phyloP scores from a whole-genome alignment of 805 yeast species.

The Starmerella scarabaei region DNA sequence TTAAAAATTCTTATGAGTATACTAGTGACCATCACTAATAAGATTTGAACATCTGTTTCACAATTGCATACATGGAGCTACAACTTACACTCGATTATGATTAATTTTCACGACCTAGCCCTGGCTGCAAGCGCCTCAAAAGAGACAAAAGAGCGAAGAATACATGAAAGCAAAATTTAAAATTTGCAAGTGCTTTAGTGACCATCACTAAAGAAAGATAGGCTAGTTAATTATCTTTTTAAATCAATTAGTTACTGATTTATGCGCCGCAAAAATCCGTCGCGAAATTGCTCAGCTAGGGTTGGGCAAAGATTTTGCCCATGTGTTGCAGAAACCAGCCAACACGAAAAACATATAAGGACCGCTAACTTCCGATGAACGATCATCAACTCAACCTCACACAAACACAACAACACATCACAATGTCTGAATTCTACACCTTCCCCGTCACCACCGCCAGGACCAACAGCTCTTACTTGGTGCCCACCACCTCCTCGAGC shows the following conservation, averaged over 20 bases:
- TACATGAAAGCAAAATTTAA: slow-evolving; percentile 5
- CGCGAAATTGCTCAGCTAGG: not conserved
- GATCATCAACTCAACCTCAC: too few relatives aligned
- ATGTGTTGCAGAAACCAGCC: not conserved
- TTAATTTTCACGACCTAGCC: slow-evolving; percentile 1
- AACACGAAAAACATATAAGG: not conserved
- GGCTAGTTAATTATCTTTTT: not conserved
- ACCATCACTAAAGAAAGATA: slow-evolving; percentile 7
- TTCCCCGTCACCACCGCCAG: slow-evolving; percentile 17
- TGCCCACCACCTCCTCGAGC: slow-evolving; percentile 14
- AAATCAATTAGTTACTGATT: not conserved
- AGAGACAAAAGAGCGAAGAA: not conserved
- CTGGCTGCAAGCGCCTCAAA: not conserved
- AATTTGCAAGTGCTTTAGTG: slow-evolving; percentile 4
- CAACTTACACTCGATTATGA: not conserved
- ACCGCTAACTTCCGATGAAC: too few relatives aligned
- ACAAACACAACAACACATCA: not conserved
- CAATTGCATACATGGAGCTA: slow-evolving; percentile 10
- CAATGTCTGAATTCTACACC: slow-evolving; percentile 20
- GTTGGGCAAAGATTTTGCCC: not conserved
- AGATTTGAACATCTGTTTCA: slow-evolving; percentile 3
- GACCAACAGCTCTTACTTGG: slow-evolving; percentile 18
- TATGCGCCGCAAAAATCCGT: not conserved
- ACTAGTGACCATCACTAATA: slow-evolving; percentile 7
- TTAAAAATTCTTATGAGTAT: not conserved